These are phyloP conservation scores for Logfia minima DNA, from an alignment of 129 eudicot species.

Conservation along the genomic window DNA sequence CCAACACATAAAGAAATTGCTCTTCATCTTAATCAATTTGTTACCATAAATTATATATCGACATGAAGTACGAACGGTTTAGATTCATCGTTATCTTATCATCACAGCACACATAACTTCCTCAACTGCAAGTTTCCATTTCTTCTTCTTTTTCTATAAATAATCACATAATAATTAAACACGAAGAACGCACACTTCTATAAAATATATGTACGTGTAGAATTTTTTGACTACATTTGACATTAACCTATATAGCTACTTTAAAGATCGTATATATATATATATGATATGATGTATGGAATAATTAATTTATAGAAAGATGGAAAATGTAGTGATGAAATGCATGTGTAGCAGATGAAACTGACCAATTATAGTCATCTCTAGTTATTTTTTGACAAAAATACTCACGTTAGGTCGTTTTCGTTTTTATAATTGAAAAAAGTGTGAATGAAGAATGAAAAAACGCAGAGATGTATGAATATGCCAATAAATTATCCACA, in stretches of 20 bases:
- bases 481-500: neutral
- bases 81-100: slow-evolving; percentile 4
- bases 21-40: neutral
- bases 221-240: too few relatives aligned
- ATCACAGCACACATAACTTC: neutral
- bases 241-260: too few relatives aligned
- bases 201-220: too few relatives aligned
- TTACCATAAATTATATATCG: slow-evolving; percentile 2
- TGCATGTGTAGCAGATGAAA: neutral
- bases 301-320: neutral
- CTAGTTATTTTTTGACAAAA: neutral
- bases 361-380: neutral
- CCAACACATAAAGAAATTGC: slow-evolving; percentile 7
- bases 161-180: too few relatives aligned
- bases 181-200: too few relatives aligned
- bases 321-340: neutral
- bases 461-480: neutral
- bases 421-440: neutral
- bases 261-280: too few relatives aligned
- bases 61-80: slow-evolving; percentile 1
- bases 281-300: neutral
- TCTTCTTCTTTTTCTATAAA: neutral
- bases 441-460: neutral
- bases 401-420: neutral
- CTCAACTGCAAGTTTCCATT: neutral